Percentiles rank a stretch among this genome's conserved stretches.
phyloP scores from a whole-genome alignment of 495 filamentous ascomycete species.

The Penicillium waksmanii region DNA sequence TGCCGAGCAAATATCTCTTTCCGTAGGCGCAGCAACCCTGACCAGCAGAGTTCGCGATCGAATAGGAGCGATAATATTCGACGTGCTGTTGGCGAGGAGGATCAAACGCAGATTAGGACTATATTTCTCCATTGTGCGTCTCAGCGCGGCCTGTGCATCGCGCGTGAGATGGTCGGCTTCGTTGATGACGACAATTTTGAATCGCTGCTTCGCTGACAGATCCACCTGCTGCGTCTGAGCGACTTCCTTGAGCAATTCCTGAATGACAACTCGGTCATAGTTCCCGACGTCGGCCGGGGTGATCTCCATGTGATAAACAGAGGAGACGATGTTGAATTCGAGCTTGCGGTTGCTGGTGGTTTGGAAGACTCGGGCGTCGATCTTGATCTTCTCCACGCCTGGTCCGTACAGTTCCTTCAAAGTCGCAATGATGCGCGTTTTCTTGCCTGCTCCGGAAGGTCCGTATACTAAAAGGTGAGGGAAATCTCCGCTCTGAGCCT shows the following conservation, averaged over 20 bases:
- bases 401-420: conserved; percentile 90
- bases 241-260: conserved; percentile 95
- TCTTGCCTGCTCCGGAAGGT: conserved; percentile 95
- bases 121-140: conserved; percentile 99
- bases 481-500: conserved; percentile 97
- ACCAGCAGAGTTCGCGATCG: conserved; percentile 86
- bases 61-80: conserved; percentile 97
- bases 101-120: conserved; percentile 91
- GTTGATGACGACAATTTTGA: conserved; percentile 99
- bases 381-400: conserved; percentile 95
- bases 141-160: conserved; percentile 93
- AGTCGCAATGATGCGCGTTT: conserved; percentile 93
- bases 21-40: conserved; percentile 86
- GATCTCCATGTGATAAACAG: conserved; percentile 96
- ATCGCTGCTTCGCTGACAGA: conserved; percentile 80
- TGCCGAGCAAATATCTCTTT: conserved; percentile 79
- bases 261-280: conserved; percentile 92
- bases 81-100: conserved; percentile 88
- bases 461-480: conserved; percentile 96
- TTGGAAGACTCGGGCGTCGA: conserved; percentile 93
- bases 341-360: conserved; percentile 94
- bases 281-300: conserved; percentile 97
- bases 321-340: conserved; percentile 97
- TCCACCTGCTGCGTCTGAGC: conserved; percentile 99
- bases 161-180: conserved; percentile 95